These are phyloP conservation scores for Fraxinus platypoda DNA, from an alignment of 305 asterid species.

Conservation along the genomic window DNA sequence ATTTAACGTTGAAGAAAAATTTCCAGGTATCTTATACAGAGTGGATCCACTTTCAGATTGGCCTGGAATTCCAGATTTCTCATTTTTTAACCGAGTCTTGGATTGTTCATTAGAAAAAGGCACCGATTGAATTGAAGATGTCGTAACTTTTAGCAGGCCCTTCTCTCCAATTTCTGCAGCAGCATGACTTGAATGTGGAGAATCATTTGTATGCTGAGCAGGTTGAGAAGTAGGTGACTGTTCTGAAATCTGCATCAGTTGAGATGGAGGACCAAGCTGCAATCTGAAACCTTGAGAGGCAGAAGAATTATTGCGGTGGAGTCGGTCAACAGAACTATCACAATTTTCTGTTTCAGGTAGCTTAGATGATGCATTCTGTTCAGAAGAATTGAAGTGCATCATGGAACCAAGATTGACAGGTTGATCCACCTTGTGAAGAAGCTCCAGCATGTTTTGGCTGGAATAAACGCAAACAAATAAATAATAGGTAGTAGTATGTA, in stretches of 20 bases:
- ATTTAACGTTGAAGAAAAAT: slow-evolving; percentile 38
- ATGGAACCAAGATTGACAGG: slow-evolving; percentile 38
- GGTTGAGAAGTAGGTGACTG: slow-evolving; percentile 42
- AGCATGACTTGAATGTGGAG: slow-evolving; percentile 31
- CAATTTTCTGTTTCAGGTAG: slow-evolving; percentile 44
- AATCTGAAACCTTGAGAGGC: slow-evolving; percentile 78
- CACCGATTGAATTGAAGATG: slow-evolving; percentile 47
- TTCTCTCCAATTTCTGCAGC: slow-evolving; percentile 42
- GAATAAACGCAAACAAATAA: slow-evolving; percentile 26
- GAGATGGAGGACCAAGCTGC: slow-evolving; percentile 91
- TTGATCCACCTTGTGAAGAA: slow-evolving; percentile 84
- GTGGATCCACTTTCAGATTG: slow-evolving; percentile 33
- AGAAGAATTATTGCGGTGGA: slow-evolving; percentile 51
- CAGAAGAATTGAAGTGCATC: slow-evolving; percentile 39
- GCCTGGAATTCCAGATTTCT: slow-evolving; percentile 34
- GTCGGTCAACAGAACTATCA: slow-evolving; percentile 51
- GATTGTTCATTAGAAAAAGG: slow-evolving; percentile 42
- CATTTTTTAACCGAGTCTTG: slow-evolving; percentile 33
- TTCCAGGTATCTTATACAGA: slow-evolving; percentile 39
- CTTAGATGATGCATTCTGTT: slow-evolving; percentile 47
- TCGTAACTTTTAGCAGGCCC: slow-evolving; percentile 29
- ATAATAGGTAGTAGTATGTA: neutral
- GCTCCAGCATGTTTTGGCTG: slow-evolving; percentile 89
- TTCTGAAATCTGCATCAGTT: slow-evolving; percentile 36
- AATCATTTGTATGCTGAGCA: slow-evolving; percentile 26